Percentiles rank a stretch among this genome's conserved stretches.
phyloP scores from a whole-genome alignment of 352 stramenopile species.

The Globisporangium camurandrum region DNA sequence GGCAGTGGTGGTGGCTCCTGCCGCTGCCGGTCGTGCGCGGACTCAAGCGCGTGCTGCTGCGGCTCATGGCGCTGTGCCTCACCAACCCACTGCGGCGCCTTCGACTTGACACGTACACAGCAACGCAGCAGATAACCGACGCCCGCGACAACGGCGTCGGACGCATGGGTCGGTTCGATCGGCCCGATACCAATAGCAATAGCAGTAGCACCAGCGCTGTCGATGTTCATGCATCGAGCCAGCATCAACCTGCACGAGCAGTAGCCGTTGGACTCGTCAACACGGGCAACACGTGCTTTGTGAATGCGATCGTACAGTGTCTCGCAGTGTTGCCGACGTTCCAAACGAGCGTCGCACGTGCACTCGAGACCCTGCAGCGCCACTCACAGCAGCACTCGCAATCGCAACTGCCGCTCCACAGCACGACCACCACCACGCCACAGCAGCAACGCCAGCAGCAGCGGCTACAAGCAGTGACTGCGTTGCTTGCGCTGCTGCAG shows the following conservation, averaged over 20 bases:
- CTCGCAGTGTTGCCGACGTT: constrained; percentile 40
- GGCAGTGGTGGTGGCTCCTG: constrained; percentile 14
- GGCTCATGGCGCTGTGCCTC: constrained; percentile 12
- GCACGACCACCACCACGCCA: too few species aligned
- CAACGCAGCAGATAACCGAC: not conserved
- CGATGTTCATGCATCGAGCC: not conserved
- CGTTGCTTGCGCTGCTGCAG: constrained; percentile 12
- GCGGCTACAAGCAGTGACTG: constrained; percentile 7
- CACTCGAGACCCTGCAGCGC: constrained; percentile 7
- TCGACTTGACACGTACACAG: constrained; percentile 2
- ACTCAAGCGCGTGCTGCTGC: constrained; percentile 10
- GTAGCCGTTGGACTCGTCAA: constrained; percentile 46
- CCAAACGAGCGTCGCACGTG: constrained; percentile 15
- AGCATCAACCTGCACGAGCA: not conserved
- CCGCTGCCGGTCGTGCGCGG: constrained; percentile 2
- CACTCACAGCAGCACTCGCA: not conserved
- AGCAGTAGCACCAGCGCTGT: not conserved
- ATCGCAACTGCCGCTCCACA: not conserved
- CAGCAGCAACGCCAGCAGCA: not conserved
- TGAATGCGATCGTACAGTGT: constrained; percentile 70
- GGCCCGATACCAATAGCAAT: too few species aligned
- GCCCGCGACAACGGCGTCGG: not conserved
- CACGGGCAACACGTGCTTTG: constrained; percentile 68
- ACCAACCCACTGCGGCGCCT: constrained; percentile 9
- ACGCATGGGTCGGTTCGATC: not conserved